Conservation (phyloP, 495 filamentous ascomycete species). For the Tuber brumale region DNA sequence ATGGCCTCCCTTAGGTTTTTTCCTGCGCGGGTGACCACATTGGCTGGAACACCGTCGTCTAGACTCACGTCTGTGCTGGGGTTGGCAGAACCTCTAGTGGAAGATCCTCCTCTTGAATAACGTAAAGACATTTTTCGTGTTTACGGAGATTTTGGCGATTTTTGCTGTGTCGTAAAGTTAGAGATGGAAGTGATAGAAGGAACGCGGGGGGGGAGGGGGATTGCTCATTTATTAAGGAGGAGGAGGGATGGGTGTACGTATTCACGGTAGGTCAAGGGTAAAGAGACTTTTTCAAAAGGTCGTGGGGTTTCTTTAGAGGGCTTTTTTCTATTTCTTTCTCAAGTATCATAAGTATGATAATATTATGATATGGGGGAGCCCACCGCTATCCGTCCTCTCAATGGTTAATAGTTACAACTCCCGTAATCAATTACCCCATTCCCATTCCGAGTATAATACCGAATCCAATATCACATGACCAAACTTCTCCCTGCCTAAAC, state of each 20-base stretch:
- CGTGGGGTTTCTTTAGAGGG: background rate
- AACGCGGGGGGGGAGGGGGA: background rate
- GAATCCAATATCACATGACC: background rate
- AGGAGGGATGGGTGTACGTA: conserved; percentile 23
- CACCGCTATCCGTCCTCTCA: background rate
- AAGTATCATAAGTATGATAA: background rate
- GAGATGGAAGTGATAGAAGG: background rate
- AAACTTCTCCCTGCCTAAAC: background rate
- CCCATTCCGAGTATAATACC: background rate
- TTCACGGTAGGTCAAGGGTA: conserved; percentile 13
- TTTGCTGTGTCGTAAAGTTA: background rate
- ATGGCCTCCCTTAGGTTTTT: background rate
- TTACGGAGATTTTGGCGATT: background rate
- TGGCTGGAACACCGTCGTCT: background rate
- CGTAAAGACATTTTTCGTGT: background rate
- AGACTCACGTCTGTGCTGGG: background rate
- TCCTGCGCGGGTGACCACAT: background rate
- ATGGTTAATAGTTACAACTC: background rate
- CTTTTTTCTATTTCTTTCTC: background rate
- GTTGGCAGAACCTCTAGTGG: background rate
- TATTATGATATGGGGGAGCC: background rate
- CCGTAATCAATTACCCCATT: background rate
- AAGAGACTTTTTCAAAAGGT: background rate
- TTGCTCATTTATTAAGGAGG: conserved; percentile 73
- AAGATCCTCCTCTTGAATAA: background rate